Evolutionary conservation across 2,329 filamentous ascomycete species (phyloP).

Genomic region (Cladophialophora bantiana): DNA sequence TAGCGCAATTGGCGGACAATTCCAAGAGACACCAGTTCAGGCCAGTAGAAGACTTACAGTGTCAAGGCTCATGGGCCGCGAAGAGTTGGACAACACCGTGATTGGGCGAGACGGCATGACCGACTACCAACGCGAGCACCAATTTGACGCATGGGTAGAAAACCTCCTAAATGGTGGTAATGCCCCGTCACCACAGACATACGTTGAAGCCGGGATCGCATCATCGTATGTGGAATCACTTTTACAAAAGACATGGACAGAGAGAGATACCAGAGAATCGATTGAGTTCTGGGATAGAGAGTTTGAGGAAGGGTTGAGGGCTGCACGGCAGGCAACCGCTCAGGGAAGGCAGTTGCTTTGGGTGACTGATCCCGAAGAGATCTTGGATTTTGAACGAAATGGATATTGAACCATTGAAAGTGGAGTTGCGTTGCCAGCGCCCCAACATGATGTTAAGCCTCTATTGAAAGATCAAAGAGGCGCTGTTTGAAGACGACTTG

Average conservation of each 20-base stretch:
- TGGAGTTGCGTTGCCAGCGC: not conserved
- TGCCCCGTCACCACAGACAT: constrained; percentile 28
- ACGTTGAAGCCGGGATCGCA: constrained; percentile 31
- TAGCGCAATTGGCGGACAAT: constrained; percentile 4
- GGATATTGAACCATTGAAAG: not conserved
- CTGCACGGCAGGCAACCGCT: constrained; percentile 24
- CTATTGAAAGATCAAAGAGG: not conserved
- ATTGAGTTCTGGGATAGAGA: constrained; percentile 34
- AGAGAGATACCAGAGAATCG: constrained; percentile 29
- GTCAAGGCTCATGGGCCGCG: constrained; percentile 7
- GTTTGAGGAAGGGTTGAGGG: constrained; percentile 33
- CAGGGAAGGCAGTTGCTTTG: constrained; percentile 31
- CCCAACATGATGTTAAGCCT: not conserved
- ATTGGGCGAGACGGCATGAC: constrained; percentile 35
- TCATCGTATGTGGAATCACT: constrained; percentile 30
- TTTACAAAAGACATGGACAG: constrained; percentile 35
- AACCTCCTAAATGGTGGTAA: constrained; percentile 17
- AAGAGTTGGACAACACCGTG: constrained; percentile 32
- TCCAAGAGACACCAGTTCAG: constrained; percentile 4
- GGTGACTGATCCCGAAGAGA: constrained; percentile 33
- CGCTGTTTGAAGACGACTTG: not conserved
- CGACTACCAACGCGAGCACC: constrained; percentile 34
- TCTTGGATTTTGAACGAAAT: constrained; percentile 18
- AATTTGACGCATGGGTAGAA: constrained; percentile 34
- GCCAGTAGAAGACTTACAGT: not conserved